Base-by-base conservation (phyloP, 352 stramenopile genomes). In the Phytophthora podocarpi region DNA sequence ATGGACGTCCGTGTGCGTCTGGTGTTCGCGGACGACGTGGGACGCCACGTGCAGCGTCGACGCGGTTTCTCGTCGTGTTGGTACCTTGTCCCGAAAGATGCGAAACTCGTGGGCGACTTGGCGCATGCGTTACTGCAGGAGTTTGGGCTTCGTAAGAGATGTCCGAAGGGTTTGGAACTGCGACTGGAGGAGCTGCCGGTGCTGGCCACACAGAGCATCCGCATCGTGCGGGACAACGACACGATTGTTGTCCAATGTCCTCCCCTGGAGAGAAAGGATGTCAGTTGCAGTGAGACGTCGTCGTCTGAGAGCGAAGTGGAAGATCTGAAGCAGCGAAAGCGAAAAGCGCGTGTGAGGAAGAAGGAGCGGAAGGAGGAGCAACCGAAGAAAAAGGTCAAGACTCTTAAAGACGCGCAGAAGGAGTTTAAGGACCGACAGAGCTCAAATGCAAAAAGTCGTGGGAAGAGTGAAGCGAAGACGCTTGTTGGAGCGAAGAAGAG, bases 41-140 rank as follows among this genome's bases (percentile, higher is more conserved):
- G 47, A 28, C 64, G 62, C 26, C 68, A 83, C 21, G 51, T 93
- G 48, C 64, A 68, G 49, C 74, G 72, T 7, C 53, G 52, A 0
- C 76, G 72, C 37, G 82, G 82, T 0, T 90, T 90, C 53, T 64
- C 67, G 21, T 64, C 75, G 13, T 91, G 85, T 57, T 93, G 82
- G 82, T 91, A 82, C 48, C 59, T 91, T 16, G 37, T 93, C 8
- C 77, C 85, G 11, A 35, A n/a, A 1, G 59, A 70, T 7, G 71
- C 49, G 23, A 72, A 72, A 41, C 40, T 89, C 12, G 81, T 93
- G 31, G 80, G 81, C 30, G 85, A 93, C 47, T 41, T 93, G 59
- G 49, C 76, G 47, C 61, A 88, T 43, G 70, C 69, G 62, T 67
- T 93, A 35, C 39, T 72, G 42, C 52, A 65, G 8, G 82, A 90